Evolutionary conservation across 371 early-diverging fungal species (phyloP), one percentile per base, ranked within the genome.

Genomic region (Racocetra persica): DNA sequence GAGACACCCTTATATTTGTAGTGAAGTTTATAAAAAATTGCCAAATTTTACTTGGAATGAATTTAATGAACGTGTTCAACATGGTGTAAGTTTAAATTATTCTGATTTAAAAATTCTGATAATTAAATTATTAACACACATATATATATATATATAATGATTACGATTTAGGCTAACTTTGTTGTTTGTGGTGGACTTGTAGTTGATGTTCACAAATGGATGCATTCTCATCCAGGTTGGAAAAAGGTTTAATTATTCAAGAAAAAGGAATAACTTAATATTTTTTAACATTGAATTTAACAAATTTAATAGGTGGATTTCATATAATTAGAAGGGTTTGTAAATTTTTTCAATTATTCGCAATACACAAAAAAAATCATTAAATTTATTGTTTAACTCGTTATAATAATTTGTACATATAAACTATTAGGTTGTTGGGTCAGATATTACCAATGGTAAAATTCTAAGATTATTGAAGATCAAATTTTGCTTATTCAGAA

Each of bases 181-280:
- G 83, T 69, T 49, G 78, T 84, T 24, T 66, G 84, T 41, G 69
- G 70, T 60, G 81, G 76, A 20, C 65, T 65, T 6, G 79, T 81
- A 49, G 38, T 76, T 52, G 79, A 81, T 32, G 54, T 81, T 20
- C 59, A 79, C 6, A 76, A 75, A 54, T 81, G 81, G 81, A 81
- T 81, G 18, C 1, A n/a, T 14, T 32, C 66, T 18, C 81, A 81
- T 60, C 81, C 81, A 2, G 81, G 81, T 14, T 45, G 11, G 45
- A 45, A 45, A 45, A 45, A 45, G 7, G 6, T 41, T 41, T 41
- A 41, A 41, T 41, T 41, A 41, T 41, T 10, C 11, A 45, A 45
- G 10, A 45, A 45, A 45, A 45, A 45, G 2, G 8, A 4, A 38
- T 8, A 4, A 38, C 38, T 6, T 45, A 11, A 45, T 45, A 45